Percentiles rank a stretch among this genome's conserved stretches.
Evolutionary conservation across 257 asterid species (phyloP).

Genomic region (Solanum dulcamara): DNA sequence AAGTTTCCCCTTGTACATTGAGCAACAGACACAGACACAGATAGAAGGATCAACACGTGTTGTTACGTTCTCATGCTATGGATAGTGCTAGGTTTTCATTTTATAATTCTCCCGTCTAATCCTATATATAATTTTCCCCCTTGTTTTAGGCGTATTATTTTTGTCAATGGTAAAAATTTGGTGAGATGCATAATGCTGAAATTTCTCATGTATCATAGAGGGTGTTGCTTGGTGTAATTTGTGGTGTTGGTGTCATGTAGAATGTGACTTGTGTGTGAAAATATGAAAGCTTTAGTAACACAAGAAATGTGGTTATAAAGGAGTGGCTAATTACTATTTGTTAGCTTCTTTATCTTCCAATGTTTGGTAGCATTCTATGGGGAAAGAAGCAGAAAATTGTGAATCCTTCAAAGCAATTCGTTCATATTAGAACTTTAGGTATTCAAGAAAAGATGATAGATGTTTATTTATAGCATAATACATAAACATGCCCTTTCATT

Average conservation of each 20-base stretch:
- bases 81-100: conserved; percentile 14
- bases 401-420: background rate
- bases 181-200: conserved; percentile 17
- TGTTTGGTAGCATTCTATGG: background rate
- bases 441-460: background rate
- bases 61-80: conserved; percentile 9
- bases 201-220: conserved; percentile 39
- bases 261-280: conserved; percentile 18
- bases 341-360: background rate
- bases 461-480: background rate
- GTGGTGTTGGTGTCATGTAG: conserved; percentile 18
- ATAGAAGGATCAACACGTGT: conserved; percentile 11
- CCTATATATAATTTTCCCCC: background rate
- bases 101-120: conserved; percentile 10
- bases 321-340: background rate
- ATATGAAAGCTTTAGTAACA: background rate
- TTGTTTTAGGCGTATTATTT: conserved; percentile 29
- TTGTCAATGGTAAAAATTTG: conserved; percentile 14
- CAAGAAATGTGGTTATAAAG: background rate
- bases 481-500: background rate
- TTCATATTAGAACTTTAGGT: background rate
- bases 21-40: conserved; percentile 19
- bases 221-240: conserved; percentile 30
- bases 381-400: background rate
- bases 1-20: conserved; percentile 36